These are phyloP conservation scores for Musa troglodytarum DNA, from an alignment of 176 grass and related monocot genomes.

Conservation along the genomic window DNA sequence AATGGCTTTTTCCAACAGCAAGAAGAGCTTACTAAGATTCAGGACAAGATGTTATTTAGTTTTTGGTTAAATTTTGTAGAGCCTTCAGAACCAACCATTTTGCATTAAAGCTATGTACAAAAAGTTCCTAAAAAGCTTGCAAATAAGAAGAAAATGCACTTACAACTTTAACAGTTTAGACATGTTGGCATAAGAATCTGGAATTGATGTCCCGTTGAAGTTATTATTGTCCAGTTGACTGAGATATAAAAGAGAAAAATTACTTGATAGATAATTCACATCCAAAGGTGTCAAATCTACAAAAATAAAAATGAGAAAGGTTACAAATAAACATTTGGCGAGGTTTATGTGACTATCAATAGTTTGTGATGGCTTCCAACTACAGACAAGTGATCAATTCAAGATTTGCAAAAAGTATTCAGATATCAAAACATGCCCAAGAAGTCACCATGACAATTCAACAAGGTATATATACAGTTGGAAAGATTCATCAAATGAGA, in stretches of 20 bases:
- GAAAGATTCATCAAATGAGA: too few species aligned
- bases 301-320: neutral
- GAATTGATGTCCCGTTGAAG: conserved; percentile 15
- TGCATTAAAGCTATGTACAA: neutral
- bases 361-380: neutral
- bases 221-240: conserved; percentile 26
- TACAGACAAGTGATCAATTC: neutral
- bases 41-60: conserved; percentile 5
- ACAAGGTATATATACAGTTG: too few species aligned
- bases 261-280: neutral
- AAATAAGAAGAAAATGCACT: neutral
- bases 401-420: neutral
- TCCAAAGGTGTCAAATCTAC: neutral
- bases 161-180: conserved; percentile 16
- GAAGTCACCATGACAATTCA: too few species aligned
- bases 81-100: too few species aligned
- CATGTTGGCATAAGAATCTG: conserved; percentile 14
- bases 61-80: neutral
- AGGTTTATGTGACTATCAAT: neutral
- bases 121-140: neutral
- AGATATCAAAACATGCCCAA: neutral
- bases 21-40: neutral
- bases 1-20: neutral
- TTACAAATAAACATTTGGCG: neutral
- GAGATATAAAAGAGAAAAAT: neutral